phyloP scores from a whole-genome alignment of 106 monocot genomes.

The Alisma plantagoaquatica region DNA sequence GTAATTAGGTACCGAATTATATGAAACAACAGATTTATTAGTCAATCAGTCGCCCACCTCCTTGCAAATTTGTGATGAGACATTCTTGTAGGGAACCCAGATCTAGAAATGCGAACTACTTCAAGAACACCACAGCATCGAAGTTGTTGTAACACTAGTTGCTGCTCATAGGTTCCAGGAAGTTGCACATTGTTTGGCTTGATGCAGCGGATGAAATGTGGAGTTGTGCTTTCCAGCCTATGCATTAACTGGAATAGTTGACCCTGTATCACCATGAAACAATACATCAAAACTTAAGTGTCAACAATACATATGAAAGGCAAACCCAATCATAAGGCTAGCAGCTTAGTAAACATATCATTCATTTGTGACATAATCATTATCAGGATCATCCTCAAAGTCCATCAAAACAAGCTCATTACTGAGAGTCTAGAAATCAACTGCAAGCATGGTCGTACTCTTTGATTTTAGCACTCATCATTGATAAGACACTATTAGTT shows the following conservation, averaged over 20 bases:
- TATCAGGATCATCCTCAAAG: too few relatives aligned
- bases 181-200: constrained; percentile 81
- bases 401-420: too few relatives aligned
- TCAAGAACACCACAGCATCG: constrained; percentile 95
- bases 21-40: neutral
- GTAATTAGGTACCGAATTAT: neutral
- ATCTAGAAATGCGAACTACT: constrained; percentile 89
- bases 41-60: constrained; percentile 26
- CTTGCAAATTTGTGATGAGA: constrained; percentile 95
- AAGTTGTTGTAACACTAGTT: constrained; percentile 73
- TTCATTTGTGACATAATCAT: too few relatives aligned
- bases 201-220: constrained; percentile 96
- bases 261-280: too few relatives aligned
- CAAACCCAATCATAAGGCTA: too few relatives aligned
- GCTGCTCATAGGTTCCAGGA: constrained; percentile 78
- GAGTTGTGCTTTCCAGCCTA: constrained; percentile 79
- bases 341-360: too few relatives aligned
- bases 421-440: too few relatives aligned
- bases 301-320: too few relatives aligned
- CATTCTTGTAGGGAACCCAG: constrained; percentile 91
- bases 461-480: too few relatives aligned
- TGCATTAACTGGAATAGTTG: constrained; percentile 99
- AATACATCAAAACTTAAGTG: too few relatives aligned
- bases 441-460: too few relatives aligned
- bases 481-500: too few relatives aligned